A percentile compares a stretch with the other conserved stretches of the same genome.
These are phyloP conservation scores for Linum lewisii DNA, from an alignment of 345 rosid species.

Conservation along the genomic window DNA sequence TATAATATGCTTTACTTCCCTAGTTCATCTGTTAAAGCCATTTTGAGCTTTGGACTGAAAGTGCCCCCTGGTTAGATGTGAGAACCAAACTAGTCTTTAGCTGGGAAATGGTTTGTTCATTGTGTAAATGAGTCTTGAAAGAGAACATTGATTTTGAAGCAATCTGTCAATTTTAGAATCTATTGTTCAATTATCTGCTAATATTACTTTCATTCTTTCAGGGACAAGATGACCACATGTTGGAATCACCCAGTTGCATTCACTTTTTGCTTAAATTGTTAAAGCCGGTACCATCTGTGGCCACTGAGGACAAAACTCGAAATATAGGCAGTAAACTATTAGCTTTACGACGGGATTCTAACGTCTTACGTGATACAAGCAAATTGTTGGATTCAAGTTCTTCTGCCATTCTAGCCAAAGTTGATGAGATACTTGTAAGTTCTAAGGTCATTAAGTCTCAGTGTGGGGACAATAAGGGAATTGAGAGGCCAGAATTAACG, in stretches of 20 bases:
- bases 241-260: slow-evolving; percentile 61
- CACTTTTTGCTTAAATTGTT: slow-evolving; percentile 60
- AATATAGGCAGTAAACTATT: slow-evolving; percentile 67
- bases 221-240: slow-evolving; percentile 74
- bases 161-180: no score
- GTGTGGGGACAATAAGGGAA: slow-evolving; percentile 27
- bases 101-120: no score
- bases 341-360: slow-evolving; percentile 46
- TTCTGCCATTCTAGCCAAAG: slow-evolving; percentile 48
- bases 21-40: no score
- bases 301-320: slow-evolving; percentile 37
- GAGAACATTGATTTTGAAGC: no score
- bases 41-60: no score
- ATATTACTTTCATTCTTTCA: slow-evolving; percentile 23
- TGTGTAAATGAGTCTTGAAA: no score
- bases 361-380: slow-evolving; percentile 32
- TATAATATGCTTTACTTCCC: no score
- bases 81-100: no score
- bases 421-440: slow-evolving; percentile 53
- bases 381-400: slow-evolving; percentile 43
- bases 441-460: slow-evolving; percentile 55
- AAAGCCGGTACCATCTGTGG: slow-evolving; percentile 48
- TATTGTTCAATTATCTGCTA: no score
- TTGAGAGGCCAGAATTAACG: slow-evolving; percentile 49
- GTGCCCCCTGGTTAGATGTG: no score